Evolutionary conservation across 1,139 yeast species (phyloP).

Genomic region (Saccharomyces hybrid): DNA sequence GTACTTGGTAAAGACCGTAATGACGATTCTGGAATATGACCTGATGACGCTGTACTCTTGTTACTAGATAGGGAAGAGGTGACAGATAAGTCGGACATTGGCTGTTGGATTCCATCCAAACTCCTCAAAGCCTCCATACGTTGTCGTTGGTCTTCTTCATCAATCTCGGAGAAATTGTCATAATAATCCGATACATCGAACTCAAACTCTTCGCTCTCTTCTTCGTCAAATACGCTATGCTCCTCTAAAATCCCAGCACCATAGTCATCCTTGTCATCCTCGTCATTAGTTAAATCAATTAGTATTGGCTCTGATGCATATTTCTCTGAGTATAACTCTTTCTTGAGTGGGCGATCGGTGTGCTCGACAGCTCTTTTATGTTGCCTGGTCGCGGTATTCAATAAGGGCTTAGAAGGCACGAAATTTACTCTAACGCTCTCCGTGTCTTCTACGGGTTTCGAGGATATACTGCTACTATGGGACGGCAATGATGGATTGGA

Average conservation of each 20-base stretch:
- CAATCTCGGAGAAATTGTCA: conserved; percentile 17
- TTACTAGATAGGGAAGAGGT: conserved; percentile 7
- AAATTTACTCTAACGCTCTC: conserved; percentile 13
- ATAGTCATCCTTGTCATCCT: neutral
- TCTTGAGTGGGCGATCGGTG: neutral
- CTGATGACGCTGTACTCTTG: neutral
- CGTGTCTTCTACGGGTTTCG: neutral
- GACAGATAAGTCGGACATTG: conserved; percentile 10
- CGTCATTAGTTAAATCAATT: conserved; percentile 10
- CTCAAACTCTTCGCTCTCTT: conserved; percentile 42
- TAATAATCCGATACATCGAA: conserved; percentile 22
- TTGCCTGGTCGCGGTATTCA: conserved; percentile 22
- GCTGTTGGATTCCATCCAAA: conserved; percentile 24
- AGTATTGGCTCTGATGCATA: conserved; percentile 16
- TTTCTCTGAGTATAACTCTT: conserved; percentile 26
- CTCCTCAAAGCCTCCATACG: conserved; percentile 23
- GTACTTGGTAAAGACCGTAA: neutral
- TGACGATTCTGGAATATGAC: neutral
- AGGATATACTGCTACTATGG: neutral
- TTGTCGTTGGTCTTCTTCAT: conserved; percentile 19
- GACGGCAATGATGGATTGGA: neutral
- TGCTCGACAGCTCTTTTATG: neutral
- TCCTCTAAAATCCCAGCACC: neutral
- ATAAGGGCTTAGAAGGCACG: conserved; percentile 24
- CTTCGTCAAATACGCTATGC: conserved; percentile 42